Conservation (phyloP, 2,329 filamentous ascomycete species). For the Westerdykella sp. region DNA sequence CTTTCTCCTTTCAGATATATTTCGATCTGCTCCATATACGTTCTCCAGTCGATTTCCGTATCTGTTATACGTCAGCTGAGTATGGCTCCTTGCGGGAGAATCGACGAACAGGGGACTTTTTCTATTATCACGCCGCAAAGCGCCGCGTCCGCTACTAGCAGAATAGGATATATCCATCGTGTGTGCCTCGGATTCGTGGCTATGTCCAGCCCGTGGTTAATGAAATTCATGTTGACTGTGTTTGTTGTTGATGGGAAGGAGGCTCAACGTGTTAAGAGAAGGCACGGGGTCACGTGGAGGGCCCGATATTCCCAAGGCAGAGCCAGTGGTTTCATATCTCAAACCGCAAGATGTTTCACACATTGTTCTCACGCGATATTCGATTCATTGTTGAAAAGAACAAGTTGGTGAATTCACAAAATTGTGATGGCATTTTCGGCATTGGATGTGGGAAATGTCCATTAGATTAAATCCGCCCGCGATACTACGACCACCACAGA, state of each 20-base stretch:
- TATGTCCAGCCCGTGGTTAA: slow-evolving; percentile 34
- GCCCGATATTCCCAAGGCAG: neutral
- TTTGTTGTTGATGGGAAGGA: slow-evolving; percentile 5
- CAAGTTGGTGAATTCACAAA: too few relatives aligned
- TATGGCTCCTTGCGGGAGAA: neutral
- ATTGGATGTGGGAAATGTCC: too few relatives aligned
- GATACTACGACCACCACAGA: too few relatives aligned
- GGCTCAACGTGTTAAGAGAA: neutral
- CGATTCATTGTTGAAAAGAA: neutral
- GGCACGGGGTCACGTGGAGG: neutral
- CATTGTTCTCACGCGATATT: neutral
- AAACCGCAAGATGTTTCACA: neutral
- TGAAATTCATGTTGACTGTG: slow-evolving; percentile 31
- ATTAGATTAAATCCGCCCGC: too few relatives aligned
- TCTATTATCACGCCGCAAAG: slow-evolving; percentile 70
- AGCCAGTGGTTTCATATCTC: neutral
- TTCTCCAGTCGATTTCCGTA: slow-evolving; percentile 95
- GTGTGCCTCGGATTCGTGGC: slow-evolving; percentile 51
- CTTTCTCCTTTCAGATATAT: slow-evolving; percentile 78
- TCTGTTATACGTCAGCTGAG: slow-evolving; percentile 49
- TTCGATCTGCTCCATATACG: slow-evolving; percentile 90
- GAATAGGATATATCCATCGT: slow-evolving; percentile 58
- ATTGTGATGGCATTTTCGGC: too few relatives aligned
- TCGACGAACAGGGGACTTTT: slow-evolving; percentile 70
- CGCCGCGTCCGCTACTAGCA: slow-evolving; percentile 64